Evolutionary conservation across 495 filamentous ascomycete genomes (phyloP).

Genomic region (Penicillium paxilli): DNA sequence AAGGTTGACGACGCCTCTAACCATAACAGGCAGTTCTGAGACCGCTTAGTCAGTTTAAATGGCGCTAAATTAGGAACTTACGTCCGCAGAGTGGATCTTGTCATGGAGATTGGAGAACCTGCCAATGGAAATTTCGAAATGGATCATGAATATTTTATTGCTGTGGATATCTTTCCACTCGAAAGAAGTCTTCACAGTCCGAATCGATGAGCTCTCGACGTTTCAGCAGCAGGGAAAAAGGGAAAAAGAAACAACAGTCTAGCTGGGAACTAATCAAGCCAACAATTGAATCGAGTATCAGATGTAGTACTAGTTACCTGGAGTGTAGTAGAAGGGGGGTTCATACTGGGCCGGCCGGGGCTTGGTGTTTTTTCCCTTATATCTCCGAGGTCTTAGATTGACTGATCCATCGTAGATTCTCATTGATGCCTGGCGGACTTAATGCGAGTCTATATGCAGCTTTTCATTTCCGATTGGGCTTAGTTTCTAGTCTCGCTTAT

Average conservation of each 20-base stretch:
- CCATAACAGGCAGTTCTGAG: neutral
- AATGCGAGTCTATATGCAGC: neutral
- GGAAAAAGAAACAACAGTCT: neutral
- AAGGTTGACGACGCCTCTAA: conserved; percentile 1
- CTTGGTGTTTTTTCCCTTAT: neutral
- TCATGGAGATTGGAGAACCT: neutral
- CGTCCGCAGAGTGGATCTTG: neutral
- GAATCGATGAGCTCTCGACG: neutral
- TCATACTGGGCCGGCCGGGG: too few species aligned
- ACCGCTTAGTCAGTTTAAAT: neutral
- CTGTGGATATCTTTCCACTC: neutral
- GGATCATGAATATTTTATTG: neutral
- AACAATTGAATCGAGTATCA: too few species aligned
- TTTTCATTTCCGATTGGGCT: neutral
- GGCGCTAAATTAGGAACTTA: neutral
- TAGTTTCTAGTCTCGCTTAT: neutral
- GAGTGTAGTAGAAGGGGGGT: too few species aligned
- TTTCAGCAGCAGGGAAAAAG: neutral
- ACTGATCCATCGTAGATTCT: neutral
- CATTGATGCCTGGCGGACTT: neutral
- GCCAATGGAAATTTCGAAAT: neutral
- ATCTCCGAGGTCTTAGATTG: neutral
- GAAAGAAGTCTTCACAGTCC: neutral
- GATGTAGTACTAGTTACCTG: too few species aligned
- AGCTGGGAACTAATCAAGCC: neutral